Evolutionary conservation across 768 basidiomycete species (phyloP).

Genomic region (Candolleomyces efflorescens): DNA sequence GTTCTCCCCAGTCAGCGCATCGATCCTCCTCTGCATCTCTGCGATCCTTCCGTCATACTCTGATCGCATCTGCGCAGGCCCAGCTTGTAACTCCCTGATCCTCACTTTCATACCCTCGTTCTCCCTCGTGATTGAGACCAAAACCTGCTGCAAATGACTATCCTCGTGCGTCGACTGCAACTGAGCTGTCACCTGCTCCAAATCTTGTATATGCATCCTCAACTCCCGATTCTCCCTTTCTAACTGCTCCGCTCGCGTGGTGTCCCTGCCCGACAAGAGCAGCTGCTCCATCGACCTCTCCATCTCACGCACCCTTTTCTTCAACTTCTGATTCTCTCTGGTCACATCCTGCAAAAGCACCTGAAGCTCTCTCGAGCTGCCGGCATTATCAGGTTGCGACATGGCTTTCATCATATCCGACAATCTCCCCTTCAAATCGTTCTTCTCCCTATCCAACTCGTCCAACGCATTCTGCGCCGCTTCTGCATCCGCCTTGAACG

Average conservation of each 20-base stretch:
- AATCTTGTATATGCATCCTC: constrained; percentile 25
- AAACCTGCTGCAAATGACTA: constrained; percentile 18
- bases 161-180: constrained; percentile 26
- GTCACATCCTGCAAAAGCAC: constrained; percentile 36
- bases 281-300: constrained; percentile 31
- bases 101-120: constrained; percentile 31
- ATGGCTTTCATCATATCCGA: constrained; percentile 23
- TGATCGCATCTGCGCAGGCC: constrained; percentile 15
- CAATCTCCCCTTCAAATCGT: constrained; percentile 23
- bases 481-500: constrained; percentile 18
- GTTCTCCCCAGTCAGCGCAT: constrained; percentile 23
- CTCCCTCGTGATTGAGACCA: constrained; percentile 27
- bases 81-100: constrained; percentile 23
- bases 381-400: constrained; percentile 12
- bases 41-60: constrained; percentile 16
- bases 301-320: constrained; percentile 30
- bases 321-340: constrained; percentile 35
- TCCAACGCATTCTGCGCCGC: constrained; percentile 19
- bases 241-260: constrained; percentile 27
- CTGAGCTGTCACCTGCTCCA: constrained; percentile 26
- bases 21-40: constrained; percentile 24
- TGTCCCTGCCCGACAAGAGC: constrained; percentile 27
- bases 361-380: constrained; percentile 29
- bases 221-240: constrained; percentile 29
- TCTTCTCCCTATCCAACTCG: constrained; percentile 24